Evolutionary conservation across 2,329 filamentous ascomycete genomes (phyloP), one percentile per base, ranked within the genome.

Genomic region (Colletotrichum sp.): DNA sequence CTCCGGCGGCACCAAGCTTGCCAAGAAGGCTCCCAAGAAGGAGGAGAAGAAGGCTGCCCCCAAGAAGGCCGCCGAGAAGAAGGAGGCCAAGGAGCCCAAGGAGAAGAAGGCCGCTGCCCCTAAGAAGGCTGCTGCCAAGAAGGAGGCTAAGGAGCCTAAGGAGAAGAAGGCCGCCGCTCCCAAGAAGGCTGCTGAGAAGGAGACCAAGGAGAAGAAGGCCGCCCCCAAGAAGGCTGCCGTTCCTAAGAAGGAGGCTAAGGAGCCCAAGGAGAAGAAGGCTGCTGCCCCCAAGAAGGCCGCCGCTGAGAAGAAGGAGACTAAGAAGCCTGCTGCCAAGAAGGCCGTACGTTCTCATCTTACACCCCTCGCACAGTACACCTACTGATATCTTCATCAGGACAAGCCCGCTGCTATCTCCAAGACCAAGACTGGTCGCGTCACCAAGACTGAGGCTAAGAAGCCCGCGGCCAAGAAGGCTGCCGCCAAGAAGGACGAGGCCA

Each of bases 1-100:
- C 76, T 98, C 96, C 78, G 96, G 96, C 76, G 94, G 95, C 79
- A 95, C 97, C 86, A 98, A 98, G 93, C 93, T 98, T 76, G 94
- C 94, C 76, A 96, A 96, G 93, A 78, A 82, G 26, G 84, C 85
- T 79, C 80, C 84, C 68, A 86, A 86, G 83, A 83, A 83, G 81
- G 82, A 81, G 70, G 84, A 84, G 81, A 78, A 78, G 71, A 84
- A 84, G 81, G 79, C 80, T 61, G 82, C 78, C 55, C 80, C 79
- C 56, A 82, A 81, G 69, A 84, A 84, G 80, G 79, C 80, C 60
- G 60, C 76, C n/a, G 71, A 71, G 15, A 36, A 73, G 58, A 77
- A 76, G 65, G 71, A 77, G 76, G 64, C 73, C 8, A 90, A 93
- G 73, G 93, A 95, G 79, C 92, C 93, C 80, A 97, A 97, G 92